Evolutionary conservation across 2,329 filamentous ascomycete genomes (phyloP), one percentile per base, ranked within the genome.

Genomic region (Leptographium radiaticola): DNA sequence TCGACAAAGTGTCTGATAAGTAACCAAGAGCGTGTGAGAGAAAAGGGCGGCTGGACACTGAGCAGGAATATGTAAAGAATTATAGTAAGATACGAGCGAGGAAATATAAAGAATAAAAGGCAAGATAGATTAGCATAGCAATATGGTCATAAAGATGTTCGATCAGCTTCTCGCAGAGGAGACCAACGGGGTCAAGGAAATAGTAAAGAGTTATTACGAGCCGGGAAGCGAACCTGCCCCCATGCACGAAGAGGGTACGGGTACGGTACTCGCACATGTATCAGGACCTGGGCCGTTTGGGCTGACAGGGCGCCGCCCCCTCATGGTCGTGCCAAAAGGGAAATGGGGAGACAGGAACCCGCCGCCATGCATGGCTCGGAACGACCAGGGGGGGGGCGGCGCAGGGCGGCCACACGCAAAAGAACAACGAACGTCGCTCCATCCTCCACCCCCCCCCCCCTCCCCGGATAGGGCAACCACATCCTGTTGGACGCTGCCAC

Each of bases 401-500:
- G 36, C 38, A 20, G 49, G 36, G 51, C 25, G 16, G 42, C 36
- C 25, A 9, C 13, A 15, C 33, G 7, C 25, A 51, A 39, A 16
- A 42, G 39, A 39, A 20, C 47, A 34, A 31, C 44, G 33, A n/a
- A 31, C 30, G 15, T 48, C 31, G 16, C 4, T 43, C 40, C 16
- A 43, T 18, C 40, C 16, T n/a, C 40, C 40, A 43, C 40, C 15
- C 40, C 18, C 40, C 40, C 31, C 20, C n/a, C 34, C 45, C 31
- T 10, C 18, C 49, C 49, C 40, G 49, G 25, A 51, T 44, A 25
- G 25, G 49, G 49, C 20, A 51, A 43, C 31, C 38, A n/a, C 25
- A 43, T 51, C 49, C 39, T 36, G n/a, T 51, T 10, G 45, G 48
- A 16, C 42, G n/a, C 31, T 64, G 64, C 64, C 64, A 66, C 64